Evolutionary conservation across 106 monocot genomes (phyloP), one percentile per base, ranked within the genome.

Genomic region (Xerophyta viscosa): DNA sequence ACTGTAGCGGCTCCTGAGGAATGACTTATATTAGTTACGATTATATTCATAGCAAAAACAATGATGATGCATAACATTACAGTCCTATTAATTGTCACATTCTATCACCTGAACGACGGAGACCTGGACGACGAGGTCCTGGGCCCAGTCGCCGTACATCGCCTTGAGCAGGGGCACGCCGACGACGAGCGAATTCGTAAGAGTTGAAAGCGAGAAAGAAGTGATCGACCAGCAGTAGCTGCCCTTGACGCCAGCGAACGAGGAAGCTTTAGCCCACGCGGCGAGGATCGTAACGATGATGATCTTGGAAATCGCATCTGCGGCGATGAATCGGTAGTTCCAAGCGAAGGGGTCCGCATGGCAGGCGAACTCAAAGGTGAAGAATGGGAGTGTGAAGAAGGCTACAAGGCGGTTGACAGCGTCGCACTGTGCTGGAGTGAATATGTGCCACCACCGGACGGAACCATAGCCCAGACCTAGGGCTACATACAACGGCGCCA

Each of bases 351-450:
- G 81, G 62, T 85, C 57, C 11, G 55, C 58, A 50, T 64, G 74
- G 49, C 71, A 36, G 6, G 81, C 63, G 78, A 91, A 85, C 48
- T 85, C 77, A 37, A 91, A 78, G 66, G 81, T 75, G 75, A 85
- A 85, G 75, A 91, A 67, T 2, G 91, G 91, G 27, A 85, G 60
- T 27, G 71, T 50, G 85, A 91, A 85, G 69, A 49, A 78, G 54
- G 77, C 37, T 8, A 85, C 85, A n/a, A 91, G 77, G n/a, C 66
- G 56, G 66, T 77, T 81, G 39, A 91, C 53, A 6, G 75, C 84
- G 4, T 56, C 71, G 66, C 75, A 72, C 48, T 91, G 91, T 29
- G 85, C 85, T 8, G 71, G 60, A 14, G 77, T 75, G 74, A 91
- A 85, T 13, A 91, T 59, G 8, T 56, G 61, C 91, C 91, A 91